Percentiles rank a stretch among this genome's conserved stretches.
Conservation (phyloP, 495 filamentous ascomycete genomes). For the Hypoxylon rickii region DNA sequence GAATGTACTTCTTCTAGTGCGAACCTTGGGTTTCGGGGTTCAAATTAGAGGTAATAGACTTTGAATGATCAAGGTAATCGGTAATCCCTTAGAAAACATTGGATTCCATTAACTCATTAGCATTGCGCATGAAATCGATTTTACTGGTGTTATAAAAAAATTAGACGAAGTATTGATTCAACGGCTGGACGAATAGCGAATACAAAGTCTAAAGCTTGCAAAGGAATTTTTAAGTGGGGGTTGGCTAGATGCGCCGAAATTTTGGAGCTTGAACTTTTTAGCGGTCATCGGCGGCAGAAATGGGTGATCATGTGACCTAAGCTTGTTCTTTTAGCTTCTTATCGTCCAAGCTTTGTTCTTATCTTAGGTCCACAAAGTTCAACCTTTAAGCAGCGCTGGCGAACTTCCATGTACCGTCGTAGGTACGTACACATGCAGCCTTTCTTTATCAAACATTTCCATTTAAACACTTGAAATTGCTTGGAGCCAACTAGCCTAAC, state of each 20-base stretch:
- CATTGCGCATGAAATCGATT: too few species aligned
- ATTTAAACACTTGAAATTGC: background rate
- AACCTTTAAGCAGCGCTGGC: too few species aligned
- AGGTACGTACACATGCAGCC: too few species aligned
- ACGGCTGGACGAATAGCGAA: slow-evolving; percentile 18
- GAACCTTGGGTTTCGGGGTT: background rate
- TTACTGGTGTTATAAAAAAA: too few species aligned
- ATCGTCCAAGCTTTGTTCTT: too few species aligned
- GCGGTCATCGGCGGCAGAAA: slow-evolving; percentile 37
- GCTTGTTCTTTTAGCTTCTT: too few species aligned
- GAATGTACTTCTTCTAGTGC: background rate
- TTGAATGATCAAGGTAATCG: background rate
- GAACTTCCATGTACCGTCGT: too few species aligned
- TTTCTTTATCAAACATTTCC: background rate
- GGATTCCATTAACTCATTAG: too few species aligned
- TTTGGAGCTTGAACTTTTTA: slow-evolving; percentile 42
- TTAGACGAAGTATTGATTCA: too few species aligned
- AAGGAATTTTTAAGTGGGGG: slow-evolving; percentile 29
- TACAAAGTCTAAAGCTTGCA: background rate
- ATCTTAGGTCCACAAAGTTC: too few species aligned
- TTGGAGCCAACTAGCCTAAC: background rate
- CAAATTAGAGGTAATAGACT: slow-evolving; percentile 8
- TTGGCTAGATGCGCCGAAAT: slow-evolving; percentile 17
- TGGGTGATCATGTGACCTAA: slow-evolving; percentile 21
- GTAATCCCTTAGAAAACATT: too few species aligned